Base-by-base conservation (phyloP, 1,284 basidiomycete genomes). In the Apiotrichum mycotoxinovorans region DNA sequence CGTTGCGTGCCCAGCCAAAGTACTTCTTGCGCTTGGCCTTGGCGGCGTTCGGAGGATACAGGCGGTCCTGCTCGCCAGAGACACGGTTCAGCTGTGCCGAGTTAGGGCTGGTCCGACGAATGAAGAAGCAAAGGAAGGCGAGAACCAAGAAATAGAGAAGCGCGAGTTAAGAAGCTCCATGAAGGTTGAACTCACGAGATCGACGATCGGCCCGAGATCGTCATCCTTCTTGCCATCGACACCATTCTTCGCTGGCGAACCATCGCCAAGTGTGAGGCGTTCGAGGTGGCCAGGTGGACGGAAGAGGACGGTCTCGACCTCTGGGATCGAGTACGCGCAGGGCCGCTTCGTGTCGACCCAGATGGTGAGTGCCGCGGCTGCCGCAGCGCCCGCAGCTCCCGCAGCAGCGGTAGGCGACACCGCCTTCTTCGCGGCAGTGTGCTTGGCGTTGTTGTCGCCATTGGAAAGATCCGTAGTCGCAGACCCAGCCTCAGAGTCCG, bases 291-390 rank as follows among this genome's bases (percentile, higher is more conserved):
- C 20, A 26, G 69, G 69, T 5, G 71, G 71, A 12, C 54, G 58
- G 48, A 63, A 71, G 11, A 70, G 44, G 18, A 73, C 55, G 7
- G 71, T 51, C 45, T 62, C 52, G n/a, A 55, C 40, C 11, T 54
- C 58, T 5, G 30, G 12, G 49, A 23, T 58, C 60, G 54, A 64
- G 53, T 52, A 63, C n/a, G 62, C 42, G 1, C 51, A 43, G 0
- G 66, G 64, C 3, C 55, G 35, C 22, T 43, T 20, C 42, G 44
- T 8, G 8, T 51, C 43, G 37, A 34, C 30, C 42, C 46, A 47
- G 45, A 58, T 38, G 14, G 42, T 50, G 18, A 56, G 44, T 1
- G 20, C 12, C 7, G 43, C 15, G 15, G 25, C 3, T 27, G 40
- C 30, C 7, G 30, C 30, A 12, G 25, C 17, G 18, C 25, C 33